Conservation (phyloP, 2,329 filamentous ascomycete genomes). For the Fusarium nodosum region DNA sequence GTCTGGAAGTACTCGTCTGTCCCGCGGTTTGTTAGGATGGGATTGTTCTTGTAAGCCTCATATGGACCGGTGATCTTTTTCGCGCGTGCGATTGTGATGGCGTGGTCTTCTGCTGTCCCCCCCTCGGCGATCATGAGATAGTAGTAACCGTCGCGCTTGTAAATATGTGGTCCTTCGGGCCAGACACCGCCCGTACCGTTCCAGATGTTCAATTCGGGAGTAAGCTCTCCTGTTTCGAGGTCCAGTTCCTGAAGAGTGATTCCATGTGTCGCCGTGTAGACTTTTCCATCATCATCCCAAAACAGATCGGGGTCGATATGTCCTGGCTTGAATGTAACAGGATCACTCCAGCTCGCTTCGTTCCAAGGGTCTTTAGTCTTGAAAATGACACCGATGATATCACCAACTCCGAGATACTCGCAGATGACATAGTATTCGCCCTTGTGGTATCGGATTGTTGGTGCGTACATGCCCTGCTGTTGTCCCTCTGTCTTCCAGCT, state of each 20-base stretch:
- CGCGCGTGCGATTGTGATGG: slow-evolving; percentile 55
- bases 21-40: slow-evolving; percentile 54
- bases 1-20: slow-evolving; percentile 52
- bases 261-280: slow-evolving; percentile 61
- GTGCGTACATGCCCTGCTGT: slow-evolving; percentile 62
- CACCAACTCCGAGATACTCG: slow-evolving; percentile 26
- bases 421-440: slow-evolving; percentile 59
- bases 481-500: slow-evolving; percentile 51
- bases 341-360: slow-evolving; percentile 47
- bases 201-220: slow-evolving; percentile 59
- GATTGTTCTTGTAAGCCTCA: slow-evolving; percentile 54
- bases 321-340: slow-evolving; percentile 42
- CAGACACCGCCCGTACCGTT: slow-evolving; percentile 60
- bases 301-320: slow-evolving; percentile 62
- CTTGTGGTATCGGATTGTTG: slow-evolving; percentile 60
- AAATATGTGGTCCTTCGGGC: slow-evolving; percentile 68
- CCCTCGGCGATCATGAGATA: slow-evolving; percentile 63
- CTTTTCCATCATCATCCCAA: slow-evolving; percentile 68
- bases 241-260: slow-evolving; percentile 46
- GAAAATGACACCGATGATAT: slow-evolving; percentile 33
- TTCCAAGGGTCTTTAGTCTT: slow-evolving; percentile 41
- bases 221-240: slow-evolving; percentile 16
- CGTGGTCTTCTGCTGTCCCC: slow-evolving; percentile 57
- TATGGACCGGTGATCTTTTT: slow-evolving; percentile 55
- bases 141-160: slow-evolving; percentile 57